Percentiles rank a stretch among this genome's conserved stretches.
phyloP scores from a whole-genome alignment of 2,329 filamentous ascomycete genomes.

The Aspergillus sp. region DNA sequence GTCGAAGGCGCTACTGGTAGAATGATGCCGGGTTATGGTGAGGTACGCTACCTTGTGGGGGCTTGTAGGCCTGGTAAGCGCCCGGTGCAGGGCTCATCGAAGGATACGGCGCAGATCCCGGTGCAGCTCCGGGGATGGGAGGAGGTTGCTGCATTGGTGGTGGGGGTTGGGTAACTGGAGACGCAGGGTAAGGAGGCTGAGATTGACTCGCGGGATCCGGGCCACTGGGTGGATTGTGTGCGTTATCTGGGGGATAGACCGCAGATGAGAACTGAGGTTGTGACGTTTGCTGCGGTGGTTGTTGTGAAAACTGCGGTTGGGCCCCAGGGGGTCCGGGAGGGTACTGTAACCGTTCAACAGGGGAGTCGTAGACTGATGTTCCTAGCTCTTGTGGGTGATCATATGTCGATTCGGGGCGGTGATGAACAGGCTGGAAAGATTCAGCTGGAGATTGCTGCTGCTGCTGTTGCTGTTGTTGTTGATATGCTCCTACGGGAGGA shows the following conservation, averaged over 20 bases:
- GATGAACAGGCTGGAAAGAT: slow-evolving; percentile 45
- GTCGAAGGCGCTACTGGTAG: slow-evolving; percentile 31
- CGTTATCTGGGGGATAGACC: slow-evolving; percentile 40
- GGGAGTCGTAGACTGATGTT: slow-evolving; percentile 75
- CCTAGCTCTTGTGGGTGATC: slow-evolving; percentile 75
- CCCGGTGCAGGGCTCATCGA: slow-evolving; percentile 28
- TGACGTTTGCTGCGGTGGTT: slow-evolving; percentile 29
- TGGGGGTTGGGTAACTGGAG: slow-evolving; percentile 29
- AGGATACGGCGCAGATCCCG: slow-evolving; percentile 35
- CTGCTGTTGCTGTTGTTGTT: slow-evolving; percentile 20
- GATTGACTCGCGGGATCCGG: slow-evolving; percentile 23
- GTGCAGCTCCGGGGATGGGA: slow-evolving; percentile 31
- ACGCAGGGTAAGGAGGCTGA: slow-evolving; percentile 34
- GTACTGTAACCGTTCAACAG: slow-evolving; percentile 52
- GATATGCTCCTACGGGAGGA: slow-evolving; percentile 34
- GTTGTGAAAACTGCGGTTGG: slow-evolving; percentile 35
- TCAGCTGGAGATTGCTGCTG: slow-evolving; percentile 46
- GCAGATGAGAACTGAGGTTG: slow-evolving; percentile 43
- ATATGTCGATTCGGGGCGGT: slow-evolving; percentile 67
- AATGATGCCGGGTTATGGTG: slow-evolving; percentile 40
- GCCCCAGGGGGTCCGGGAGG: slow-evolving; percentile 25
- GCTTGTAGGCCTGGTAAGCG: slow-evolving; percentile 40
- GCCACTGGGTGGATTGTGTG: slow-evolving; percentile 21
- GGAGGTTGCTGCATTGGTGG: slow-evolving; percentile 37
- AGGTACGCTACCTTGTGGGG: slow-evolving; percentile 29